Base-by-base conservation (phyloP, 768 basidiomycete genomes). In the Rickenella mellea region DNA sequence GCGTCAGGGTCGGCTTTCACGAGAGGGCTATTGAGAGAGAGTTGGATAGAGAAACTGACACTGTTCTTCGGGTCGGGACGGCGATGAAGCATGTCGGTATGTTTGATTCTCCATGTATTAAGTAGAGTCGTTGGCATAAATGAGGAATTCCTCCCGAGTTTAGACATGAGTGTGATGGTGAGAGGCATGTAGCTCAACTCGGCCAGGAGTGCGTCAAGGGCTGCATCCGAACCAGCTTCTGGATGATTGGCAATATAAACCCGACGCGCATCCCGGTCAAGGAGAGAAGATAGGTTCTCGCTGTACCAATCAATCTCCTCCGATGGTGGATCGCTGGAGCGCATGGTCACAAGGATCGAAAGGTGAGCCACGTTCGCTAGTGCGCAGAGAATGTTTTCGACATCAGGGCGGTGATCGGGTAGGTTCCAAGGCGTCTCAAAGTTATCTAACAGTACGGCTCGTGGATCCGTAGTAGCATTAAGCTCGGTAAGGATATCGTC, bases 391-490 rank as follows among this genome's bases (percentile, higher is more conserved):
- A 62, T 44, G 22, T 47, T 43, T 21, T 54, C 49, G 25, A 65
- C 51, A 6, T 41, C 45, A 31, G 51, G 48, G n/a, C n/a, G n/a
- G n/a, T n/a, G n/a, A n/a, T n/a, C n/a, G n/a, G n/a, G n/a, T n/a
- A n/a, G n/a, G 43, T 63, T 54, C 65, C 64, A 66, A 4, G 61
- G 55, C 5, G 65, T 64, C 51, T 69, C 67, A 40, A 69, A 65
- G 40, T 68, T 64, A 41, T 68, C 65, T 7, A 69, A 50, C 19
- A 67, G 43, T 17, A 69, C 25, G 19, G 68, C 33, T 6, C 59
- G 47, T 6, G 53, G 57, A 3, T 51, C 48, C n/a, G 46, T 48
- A 8, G 52, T 45, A 44, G 39, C 33, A 19, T 45, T 31, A 15
- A 60, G 56, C 40, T 56, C 55, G 15, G 36, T 39, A 21, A 56